A percentile compares a stretch with the other conserved stretches of the same genome.
phyloP scores from a whole-genome alignment of 345 rosid genomes.

The Melaleuca alternifolia region DNA sequence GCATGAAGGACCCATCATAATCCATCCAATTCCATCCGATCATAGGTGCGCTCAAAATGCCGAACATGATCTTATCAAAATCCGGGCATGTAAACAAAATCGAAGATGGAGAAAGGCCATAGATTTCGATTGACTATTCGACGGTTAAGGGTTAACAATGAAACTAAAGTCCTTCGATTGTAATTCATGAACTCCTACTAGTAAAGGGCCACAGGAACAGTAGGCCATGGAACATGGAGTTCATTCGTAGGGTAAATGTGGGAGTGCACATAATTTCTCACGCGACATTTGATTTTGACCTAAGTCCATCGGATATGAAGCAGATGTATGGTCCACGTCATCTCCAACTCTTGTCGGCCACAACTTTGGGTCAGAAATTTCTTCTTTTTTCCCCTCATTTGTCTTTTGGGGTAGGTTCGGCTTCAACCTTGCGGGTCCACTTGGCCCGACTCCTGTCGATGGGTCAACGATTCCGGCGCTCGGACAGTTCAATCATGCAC shows the following conservation, averaged over 20 bases:
- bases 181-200: not conserved
- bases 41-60: accelerated
- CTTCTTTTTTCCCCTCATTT: not conserved
- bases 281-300: not conserved
- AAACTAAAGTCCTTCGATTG: not conserved
- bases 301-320: not conserved
- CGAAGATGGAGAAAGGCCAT: not conserved
- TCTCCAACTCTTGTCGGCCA: not conserved
- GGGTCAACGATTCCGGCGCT: not conserved
- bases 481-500: not conserved
- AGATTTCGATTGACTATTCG: too few species aligned
- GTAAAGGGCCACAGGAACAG: not conserved
- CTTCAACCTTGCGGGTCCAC: not conserved
- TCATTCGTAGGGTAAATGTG: not conserved
- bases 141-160: not conserved
- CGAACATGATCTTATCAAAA: not conserved
- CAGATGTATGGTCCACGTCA: not conserved
- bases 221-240: too few species aligned
- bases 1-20: not conserved
- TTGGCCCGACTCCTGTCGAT: not conserved
- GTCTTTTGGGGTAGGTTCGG: not conserved
- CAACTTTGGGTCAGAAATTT: not conserved
- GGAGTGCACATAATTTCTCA: not conserved
- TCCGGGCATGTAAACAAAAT: not conserved
- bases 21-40: not conserved